Evolutionary conservation across 805 yeast species (phyloP).

Genomic region (Saturnispora kantuleensis): DNA sequence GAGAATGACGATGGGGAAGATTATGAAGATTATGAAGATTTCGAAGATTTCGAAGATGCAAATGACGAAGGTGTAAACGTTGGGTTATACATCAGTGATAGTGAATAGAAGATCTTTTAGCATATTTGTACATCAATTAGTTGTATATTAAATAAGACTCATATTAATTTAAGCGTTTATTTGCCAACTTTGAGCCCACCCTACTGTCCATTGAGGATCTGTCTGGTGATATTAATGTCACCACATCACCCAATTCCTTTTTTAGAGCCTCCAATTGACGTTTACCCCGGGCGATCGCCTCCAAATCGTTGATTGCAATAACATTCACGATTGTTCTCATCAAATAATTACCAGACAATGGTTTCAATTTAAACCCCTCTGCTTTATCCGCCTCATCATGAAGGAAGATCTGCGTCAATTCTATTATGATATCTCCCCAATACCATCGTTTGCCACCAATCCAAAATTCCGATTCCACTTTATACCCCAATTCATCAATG

Average conservation of each 20-base stretch:
- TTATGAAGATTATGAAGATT: conserved; percentile 17
- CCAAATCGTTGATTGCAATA: conserved; percentile 64
- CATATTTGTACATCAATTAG: background rate
- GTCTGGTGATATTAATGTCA: conserved; percentile 66
- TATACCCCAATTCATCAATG: conserved; percentile 63
- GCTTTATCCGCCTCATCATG: conserved; percentile 15
- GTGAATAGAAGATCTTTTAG: conserved; percentile 1
- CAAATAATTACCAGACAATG: conserved; percentile 22
- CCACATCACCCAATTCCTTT: conserved; percentile 55
- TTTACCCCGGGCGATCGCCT: conserved; percentile 54
- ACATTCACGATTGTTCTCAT: conserved; percentile 64
- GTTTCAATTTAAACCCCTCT: background rate
- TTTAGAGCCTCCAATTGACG: conserved; percentile 54
- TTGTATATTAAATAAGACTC: conserved; percentile 3
- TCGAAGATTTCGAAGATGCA: conserved; percentile 14
- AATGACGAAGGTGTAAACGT: conserved; percentile 14
- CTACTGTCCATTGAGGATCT: conserved; percentile 76
- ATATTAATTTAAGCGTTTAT: background rate
- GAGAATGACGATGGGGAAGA: conserved; percentile 13
- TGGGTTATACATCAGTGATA: conserved; percentile 9
- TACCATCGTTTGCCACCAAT: conserved; percentile 51
- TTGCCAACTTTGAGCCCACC: conserved; percentile 27
- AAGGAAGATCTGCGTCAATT: conserved; percentile 39
- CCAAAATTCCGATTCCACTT: conserved; percentile 52
- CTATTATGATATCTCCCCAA: conserved; percentile 51